Evolutionary conservation across 257 asterid genomes (phyloP).

Genomic region (Eucommia ulmoides): DNA sequence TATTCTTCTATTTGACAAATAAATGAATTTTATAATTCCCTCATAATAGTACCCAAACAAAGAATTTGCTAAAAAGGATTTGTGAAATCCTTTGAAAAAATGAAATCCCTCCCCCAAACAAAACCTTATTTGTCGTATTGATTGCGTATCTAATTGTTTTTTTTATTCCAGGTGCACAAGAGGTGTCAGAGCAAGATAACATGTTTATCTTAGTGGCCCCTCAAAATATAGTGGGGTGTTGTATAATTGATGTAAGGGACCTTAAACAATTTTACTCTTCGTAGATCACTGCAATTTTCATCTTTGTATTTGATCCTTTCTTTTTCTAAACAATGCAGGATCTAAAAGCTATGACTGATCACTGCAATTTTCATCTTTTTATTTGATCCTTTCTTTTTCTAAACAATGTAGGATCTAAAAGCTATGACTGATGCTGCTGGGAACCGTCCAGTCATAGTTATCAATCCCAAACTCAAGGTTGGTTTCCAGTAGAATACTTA

Average conservation of each 20-base stretch:
- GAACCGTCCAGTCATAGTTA: slow-evolving; percentile 69
- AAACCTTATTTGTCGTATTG: not conserved
- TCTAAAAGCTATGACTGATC: too few relatives aligned
- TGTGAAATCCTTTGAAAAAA: too few relatives aligned
- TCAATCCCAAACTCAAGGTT: slow-evolving; percentile 81
- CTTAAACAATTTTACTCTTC: slow-evolving; percentile 5
- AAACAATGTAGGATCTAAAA: slow-evolving; percentile 56
- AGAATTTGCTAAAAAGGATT: too few relatives aligned
- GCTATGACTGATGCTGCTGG: slow-evolving; percentile 97
- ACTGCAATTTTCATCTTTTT: too few relatives aligned
- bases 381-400: slow-evolving; percentile 5
- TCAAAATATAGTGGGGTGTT: slow-evolving; percentile 93
- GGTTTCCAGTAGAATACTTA: too few relatives aligned
- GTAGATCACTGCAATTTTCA: slow-evolving; percentile 5
- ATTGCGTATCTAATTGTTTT: not conserved
- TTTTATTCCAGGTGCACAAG: slow-evolving; percentile 53
- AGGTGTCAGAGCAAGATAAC: slow-evolving; percentile 86
- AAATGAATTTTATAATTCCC: too few relatives aligned
- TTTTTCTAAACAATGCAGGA: too few relatives aligned
- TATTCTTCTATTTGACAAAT: too few relatives aligned
- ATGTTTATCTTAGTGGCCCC: slow-evolving; percentile 90
- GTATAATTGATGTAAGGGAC: slow-evolving; percentile 74
- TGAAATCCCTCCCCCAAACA: too few relatives aligned
- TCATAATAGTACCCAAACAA: too few relatives aligned
- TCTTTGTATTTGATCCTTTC: too few relatives aligned